Evolutionary conservation across 768 basidiomycete genomes (phyloP), one percentile per base, ranked within the genome.

Genomic region (Leccinum rimulosum): DNA sequence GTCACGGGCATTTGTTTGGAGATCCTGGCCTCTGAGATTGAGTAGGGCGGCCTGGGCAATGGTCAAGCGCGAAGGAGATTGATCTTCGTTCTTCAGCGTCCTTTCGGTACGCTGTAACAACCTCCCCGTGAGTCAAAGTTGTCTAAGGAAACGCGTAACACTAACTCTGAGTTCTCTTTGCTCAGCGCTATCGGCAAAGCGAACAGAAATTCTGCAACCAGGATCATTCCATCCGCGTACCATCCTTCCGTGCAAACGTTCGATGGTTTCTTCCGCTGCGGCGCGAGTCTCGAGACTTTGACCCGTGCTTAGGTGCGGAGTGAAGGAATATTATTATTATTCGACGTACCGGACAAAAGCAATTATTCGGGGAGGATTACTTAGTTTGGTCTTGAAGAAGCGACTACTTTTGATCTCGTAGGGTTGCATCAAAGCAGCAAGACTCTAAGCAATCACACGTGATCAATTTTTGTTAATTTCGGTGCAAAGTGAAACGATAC

Each of bases 21-120:
- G 68, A 22, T 89, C 86, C 55, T 86, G 83, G 6, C 89, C 89
- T 55, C 82, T 86, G 47, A 91, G 79, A 66, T 89, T 92, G 55
- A 92, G 81, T 25, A 92, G 71, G 1, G 89, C 82, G 6, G 89
- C 89, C 65, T 90, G 88, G 0, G 89, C 89, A 62, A 92, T 90
- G 6, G 89, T 89, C 30, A 92, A 73, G 17, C 85, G 79, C 11
- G 80, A 80, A 4, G 87, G 84, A 9, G 86, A 83, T 45, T 78
- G 76, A 22, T 88, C 89, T 4, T 79, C 87, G 52, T 85, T 88
- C 61, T 82, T 84, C 12, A 74, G 61, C 12, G 77, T 62, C 19
- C 89, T 82, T 71, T 91, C 89, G 11, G 77, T 64, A 35, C 89
- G 82, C 88, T 91, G 36, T 17, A 51, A 48, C 47, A 45, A 11